Conservation (phyloP, 768 basidiomycete species). For the Termitomyces sp. region DNA sequence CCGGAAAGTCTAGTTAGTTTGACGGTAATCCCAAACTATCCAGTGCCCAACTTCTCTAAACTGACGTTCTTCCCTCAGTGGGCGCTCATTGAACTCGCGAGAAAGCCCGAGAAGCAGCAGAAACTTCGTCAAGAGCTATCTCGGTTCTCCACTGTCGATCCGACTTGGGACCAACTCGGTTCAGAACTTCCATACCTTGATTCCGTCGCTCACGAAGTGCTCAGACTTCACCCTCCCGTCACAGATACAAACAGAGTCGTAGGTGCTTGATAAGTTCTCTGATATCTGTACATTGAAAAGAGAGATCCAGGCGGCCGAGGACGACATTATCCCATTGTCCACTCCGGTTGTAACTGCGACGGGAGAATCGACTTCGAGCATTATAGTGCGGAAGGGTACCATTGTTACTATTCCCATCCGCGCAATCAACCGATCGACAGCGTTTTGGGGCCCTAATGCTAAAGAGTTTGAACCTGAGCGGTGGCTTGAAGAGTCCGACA, state of each 20-base stretch:
- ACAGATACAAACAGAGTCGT: slow-evolving; percentile 31
- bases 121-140: slow-evolving; percentile 46
- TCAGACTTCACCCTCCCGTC: slow-evolving; percentile 39
- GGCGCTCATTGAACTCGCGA: slow-evolving; percentile 52
- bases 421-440: slow-evolving; percentile 43
- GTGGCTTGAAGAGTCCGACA: slow-evolving; percentile 41
- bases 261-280: slow-evolving; percentile 8
- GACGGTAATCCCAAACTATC: slow-evolving; percentile 18
- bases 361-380: slow-evolving; percentile 30
- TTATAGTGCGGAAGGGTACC: slow-evolving; percentile 44
- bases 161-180: slow-evolving; percentile 48
- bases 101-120: slow-evolving; percentile 36
- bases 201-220: slow-evolving; percentile 38
- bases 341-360: slow-evolving; percentile 37
- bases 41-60: background rate
- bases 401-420: slow-evolving; percentile 35
- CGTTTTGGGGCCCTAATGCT: slow-evolving; percentile 57
- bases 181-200: slow-evolving; percentile 51
- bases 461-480: slow-evolving; percentile 57
- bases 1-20: slow-evolving; percentile 23
- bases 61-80: slow-evolving; percentile 27
- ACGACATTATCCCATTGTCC: slow-evolving; percentile 56
- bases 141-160: slow-evolving; percentile 35
- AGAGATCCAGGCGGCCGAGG: slow-evolving; percentile 32
- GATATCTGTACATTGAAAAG: background rate